Evolutionary conservation across 345 rosid species (phyloP), one percentile per base, ranked within the genome.

Genomic region (Acer negundo): DNA sequence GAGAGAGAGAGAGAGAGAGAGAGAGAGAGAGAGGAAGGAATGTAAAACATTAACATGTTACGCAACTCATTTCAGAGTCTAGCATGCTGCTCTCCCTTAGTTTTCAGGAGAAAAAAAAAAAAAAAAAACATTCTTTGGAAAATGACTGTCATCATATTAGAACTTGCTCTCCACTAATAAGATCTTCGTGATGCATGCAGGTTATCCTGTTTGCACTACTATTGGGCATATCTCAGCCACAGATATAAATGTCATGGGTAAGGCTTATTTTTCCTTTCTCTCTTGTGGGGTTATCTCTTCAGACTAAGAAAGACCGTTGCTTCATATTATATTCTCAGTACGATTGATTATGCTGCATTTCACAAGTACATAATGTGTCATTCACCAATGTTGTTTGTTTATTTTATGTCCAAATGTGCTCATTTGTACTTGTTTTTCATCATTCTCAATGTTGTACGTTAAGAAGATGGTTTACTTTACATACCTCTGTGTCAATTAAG

Each of bases 161-260:
- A 13, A 59, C 63, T 22, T 59, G 26, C 23, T n/a, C 63, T 59
- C 11, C 26, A 7, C 63, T 73, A 78, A 74, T 72, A 58, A 61
- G 55, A 66, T 75, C 65, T 55, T 40, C 74, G 70, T 83, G 55
- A 70, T 65, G 19, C 70, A 22, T 87, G 84, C 89, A 97, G 98
- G 98, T 51, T 97, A 94, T 72, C 95, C 87, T 78, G 93, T 97
- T 19, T 97, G 99, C 86, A 84, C 75, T 58, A 75, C 94, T 35
- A 31, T 94, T 80, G 99, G 99, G 79, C 83, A 72, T 75, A 81
- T 80, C 72, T 86, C 93, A 44, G 84, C 82, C 86, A 86, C 88
- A n/a, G 61, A 71, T 56, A 80, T 86, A 82, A 75, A 74, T 7
- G 17, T 94, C 75, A 79, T 85, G 80, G 98, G 99, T 93, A 83